Conservation (phyloP, 2,329 filamentous ascomycete genomes). For the Fusarium tuaranense region DNA sequence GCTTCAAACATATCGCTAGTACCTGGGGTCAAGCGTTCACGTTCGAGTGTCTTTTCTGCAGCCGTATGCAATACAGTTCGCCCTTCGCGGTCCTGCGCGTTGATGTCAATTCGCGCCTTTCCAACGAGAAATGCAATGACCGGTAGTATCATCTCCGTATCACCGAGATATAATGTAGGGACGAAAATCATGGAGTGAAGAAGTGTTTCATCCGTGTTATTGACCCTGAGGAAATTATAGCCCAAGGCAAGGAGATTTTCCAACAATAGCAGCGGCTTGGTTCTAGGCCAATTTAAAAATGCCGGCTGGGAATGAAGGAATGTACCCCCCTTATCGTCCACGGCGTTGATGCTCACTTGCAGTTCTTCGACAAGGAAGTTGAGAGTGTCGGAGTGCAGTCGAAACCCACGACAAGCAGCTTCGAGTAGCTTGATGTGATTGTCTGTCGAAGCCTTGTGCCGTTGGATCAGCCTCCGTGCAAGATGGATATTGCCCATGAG, state of each 20-base stretch:
- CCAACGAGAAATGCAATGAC: background rate
- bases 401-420: background rate
- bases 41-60: too few relatives aligned
- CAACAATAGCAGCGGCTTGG: background rate
- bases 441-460: background rate
- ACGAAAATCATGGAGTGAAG: rapidly evolving
- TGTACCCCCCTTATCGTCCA: background rate
- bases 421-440: background rate
- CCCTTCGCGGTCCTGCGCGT: background rate
- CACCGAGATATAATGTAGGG: rapidly evolving
- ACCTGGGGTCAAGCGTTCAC: too few relatives aligned
- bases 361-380: background rate
- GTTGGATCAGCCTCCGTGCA: background rate
- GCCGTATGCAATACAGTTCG: background rate
- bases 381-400: background rate
- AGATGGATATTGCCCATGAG: background rate
- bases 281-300: background rate
- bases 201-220: background rate
- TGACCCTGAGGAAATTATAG: background rate
- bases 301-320: too few relatives aligned
- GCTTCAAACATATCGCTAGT: too few relatives aligned
- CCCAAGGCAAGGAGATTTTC: background rate
- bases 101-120: background rate
- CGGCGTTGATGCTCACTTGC: background rate
- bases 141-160: rapidly evolving